A percentile compares a stretch with the other conserved stretches of the same genome.
phyloP scores from a whole-genome alignment of 2,329 filamentous ascomycete genomes.

The Parastagonospora nodorum region DNA sequence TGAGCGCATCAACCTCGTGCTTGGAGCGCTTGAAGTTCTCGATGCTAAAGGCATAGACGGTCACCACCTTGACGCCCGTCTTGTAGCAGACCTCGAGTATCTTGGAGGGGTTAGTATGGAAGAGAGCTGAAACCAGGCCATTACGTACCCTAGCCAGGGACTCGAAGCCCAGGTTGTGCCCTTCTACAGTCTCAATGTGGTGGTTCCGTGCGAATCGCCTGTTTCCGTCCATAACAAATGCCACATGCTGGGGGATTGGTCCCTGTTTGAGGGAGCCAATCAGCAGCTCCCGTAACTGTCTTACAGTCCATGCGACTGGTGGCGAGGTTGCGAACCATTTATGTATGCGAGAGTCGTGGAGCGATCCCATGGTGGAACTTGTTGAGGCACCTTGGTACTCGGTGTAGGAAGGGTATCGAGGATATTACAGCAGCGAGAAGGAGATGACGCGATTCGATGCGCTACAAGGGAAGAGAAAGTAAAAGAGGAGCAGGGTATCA shows the following conservation, averaged over 20 bases:
- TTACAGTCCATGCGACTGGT: slow-evolving; percentile 87
- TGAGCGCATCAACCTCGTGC: slow-evolving; percentile 94
- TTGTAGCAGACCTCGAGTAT: slow-evolving; percentile 99
- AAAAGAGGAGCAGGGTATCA: slow-evolving; percentile 19
- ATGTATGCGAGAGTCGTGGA: slow-evolving; percentile 65
- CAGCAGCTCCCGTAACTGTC: slow-evolving; percentile 77
- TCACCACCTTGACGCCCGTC: slow-evolving; percentile 93
- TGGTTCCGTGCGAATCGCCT: slow-evolving; percentile 86
- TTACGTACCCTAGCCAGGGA: slow-evolving; percentile 78
- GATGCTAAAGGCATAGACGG: slow-evolving; percentile 97
- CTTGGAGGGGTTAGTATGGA: slow-evolving; percentile 49
- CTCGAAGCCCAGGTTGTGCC: slow-evolving; percentile 94
- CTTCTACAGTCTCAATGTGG: slow-evolving; percentile 94
- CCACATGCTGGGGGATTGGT: slow-evolving; percentile 90
- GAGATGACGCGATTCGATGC: background rate
- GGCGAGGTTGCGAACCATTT: slow-evolving; percentile 86
- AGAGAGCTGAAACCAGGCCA: background rate
- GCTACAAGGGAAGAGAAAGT: slow-evolving; percentile 2
- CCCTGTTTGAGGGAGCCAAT: slow-evolving; percentile 90
- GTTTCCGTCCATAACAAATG: slow-evolving; percentile 99
- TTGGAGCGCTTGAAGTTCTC: slow-evolving; percentile 98
- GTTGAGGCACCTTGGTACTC: slow-evolving; percentile 13
- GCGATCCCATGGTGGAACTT: slow-evolving; percentile 49
- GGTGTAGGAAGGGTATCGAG: slow-evolving; percentile 12
- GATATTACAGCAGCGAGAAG: slow-evolving; percentile 3